Evolutionary conservation across 2,329 filamentous ascomycete species (phyloP).

Genomic region (Rachicladosporium sp.): DNA sequence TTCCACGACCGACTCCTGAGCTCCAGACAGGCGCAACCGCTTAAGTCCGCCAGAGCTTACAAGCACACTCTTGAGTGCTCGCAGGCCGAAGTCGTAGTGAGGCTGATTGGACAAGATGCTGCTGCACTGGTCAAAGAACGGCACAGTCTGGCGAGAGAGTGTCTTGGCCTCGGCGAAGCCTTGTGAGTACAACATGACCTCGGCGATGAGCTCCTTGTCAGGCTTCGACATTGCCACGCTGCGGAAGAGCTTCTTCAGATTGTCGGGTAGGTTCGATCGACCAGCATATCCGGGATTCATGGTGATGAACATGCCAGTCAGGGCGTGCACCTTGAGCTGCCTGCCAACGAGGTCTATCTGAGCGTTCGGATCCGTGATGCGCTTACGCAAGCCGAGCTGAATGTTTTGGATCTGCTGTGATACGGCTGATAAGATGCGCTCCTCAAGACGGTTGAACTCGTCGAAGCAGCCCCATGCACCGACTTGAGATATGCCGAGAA

Average conservation of each 20-base stretch:
- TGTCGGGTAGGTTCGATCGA: conserved; percentile 94
- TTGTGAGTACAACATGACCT: conserved; percentile 99
- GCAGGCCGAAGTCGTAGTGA: conserved; percentile 96
- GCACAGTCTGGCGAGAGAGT: conserved; percentile 88
- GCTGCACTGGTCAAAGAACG: conserved; percentile 91
- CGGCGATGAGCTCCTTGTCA: conserved; percentile 97
- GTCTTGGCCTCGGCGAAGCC: conserved; percentile 94
- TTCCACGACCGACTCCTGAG: conserved; percentile 41
- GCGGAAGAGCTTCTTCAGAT: conserved; percentile 98
- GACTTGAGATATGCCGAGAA: conserved; percentile 97
- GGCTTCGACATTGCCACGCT: conserved; percentile 99
- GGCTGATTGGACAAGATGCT: conserved; percentile 81
- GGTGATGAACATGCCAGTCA: conserved; percentile 98
- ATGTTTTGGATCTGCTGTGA: conserved; percentile 99
- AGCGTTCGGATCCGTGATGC: conserved; percentile 64
- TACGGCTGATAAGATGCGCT: conserved; percentile 92
- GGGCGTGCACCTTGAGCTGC: conserved; percentile 75
- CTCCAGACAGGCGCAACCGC: conserved; percentile 58
- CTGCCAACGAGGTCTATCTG: conserved; percentile 93
- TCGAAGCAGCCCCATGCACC: conserved; percentile 99
- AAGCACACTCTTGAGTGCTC: conserved; percentile 94
- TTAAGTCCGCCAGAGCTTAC: conserved; percentile 96
- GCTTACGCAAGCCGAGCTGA: conserved; percentile 83
- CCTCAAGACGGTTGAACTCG: conserved; percentile 97
- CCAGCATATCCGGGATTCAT: conserved; percentile 99